Evolutionary conservation across 106 monocot species (phyloP), one percentile per base, ranked within the genome.

Genomic region (Platanthera zijinensis): DNA sequence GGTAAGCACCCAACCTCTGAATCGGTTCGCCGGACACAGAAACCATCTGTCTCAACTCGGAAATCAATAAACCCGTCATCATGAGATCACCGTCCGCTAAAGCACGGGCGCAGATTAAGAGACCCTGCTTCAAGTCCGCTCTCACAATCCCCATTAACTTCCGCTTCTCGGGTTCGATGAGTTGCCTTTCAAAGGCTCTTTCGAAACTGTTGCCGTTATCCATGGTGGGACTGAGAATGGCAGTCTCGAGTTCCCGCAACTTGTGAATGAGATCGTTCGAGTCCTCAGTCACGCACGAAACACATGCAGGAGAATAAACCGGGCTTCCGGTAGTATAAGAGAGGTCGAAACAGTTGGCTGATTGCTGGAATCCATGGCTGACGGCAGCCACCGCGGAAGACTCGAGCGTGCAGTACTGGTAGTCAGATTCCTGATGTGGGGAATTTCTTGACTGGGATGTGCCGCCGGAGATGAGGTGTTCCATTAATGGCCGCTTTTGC

Each of bases 1-100:
- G 73, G 73, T 96, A 96, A 30, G 96, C 92, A 70, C 90, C 96
- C 72, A 96, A 48, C 72, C 92, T 77, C 64, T 96, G 87, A 3
- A 86, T 47, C 22, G 96, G 92, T 3, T 92, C 92, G 5, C 96
- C 96, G 11, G 93, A 90, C 15, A 96, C 92, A 5, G 90, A 90
- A 52, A 96, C 90, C 92, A 92, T 89, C 77, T 83, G 85, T 63
- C 81, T 72, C 51, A 90, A 56, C 79, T 96, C 84, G 32, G 74
- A 19, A 13, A 89, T 81, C 64, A 93, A 64, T 77, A 67, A 81
- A 12, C 89, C 81, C 1, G 79, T 76, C 18, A 77, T 48, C 6
- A 73, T 10, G 10, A 75, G 10, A 63, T 96, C 79, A 39, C 87
- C 84, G 18, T 96, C 90, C 2, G 75, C 88, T 10, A 93, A 77